Percentiles rank a stretch among this genome's conserved stretches.
Evolutionary conservation across 2,329 filamentous ascomycete genomes (phyloP).

Genomic region (Myrmaecium sp.): DNA sequence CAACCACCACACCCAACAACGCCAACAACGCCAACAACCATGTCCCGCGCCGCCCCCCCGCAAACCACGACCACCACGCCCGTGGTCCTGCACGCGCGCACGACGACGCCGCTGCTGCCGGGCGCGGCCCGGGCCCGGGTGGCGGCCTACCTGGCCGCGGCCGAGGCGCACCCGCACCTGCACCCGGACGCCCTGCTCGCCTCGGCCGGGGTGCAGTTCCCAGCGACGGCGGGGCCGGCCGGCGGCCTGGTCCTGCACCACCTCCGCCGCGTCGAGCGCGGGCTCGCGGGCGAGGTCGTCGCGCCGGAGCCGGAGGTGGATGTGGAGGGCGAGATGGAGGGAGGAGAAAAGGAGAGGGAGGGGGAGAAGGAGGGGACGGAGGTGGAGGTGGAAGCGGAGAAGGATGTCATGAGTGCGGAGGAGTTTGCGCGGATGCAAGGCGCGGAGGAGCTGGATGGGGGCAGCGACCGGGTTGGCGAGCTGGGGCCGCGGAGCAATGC

Average conservation of each 20-base stretch:
- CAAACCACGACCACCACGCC: too few relatives aligned
- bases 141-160: constrained; percentile 22
- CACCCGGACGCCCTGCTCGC: constrained; percentile 32
- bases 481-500: constrained; percentile 18
- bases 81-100: too few relatives aligned
- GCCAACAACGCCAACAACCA: too few relatives aligned
- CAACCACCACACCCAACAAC: too few relatives aligned
- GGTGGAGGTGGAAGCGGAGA: constrained; percentile 14
- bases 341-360: constrained; percentile 4
- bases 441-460: constrained; percentile 19
- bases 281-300: constrained; percentile 33
- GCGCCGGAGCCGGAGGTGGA: constrained; percentile 20
- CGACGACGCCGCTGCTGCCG: not conserved
- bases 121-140: constrained; percentile 18
- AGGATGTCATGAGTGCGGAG: constrained; percentile 28
- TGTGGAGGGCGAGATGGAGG: constrained; percentile 5
- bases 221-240: constrained; percentile 23
- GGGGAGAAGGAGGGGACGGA: constrained; percentile 6
- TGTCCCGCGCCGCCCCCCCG: too few relatives aligned
- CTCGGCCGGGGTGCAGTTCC: constrained; percentile 24
- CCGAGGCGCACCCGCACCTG: constrained; percentile 24
- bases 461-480: constrained; percentile 24
- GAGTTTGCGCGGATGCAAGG: too few relatives aligned
- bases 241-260: constrained; percentile 36
- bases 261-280: constrained; percentile 34